phyloP scores from a whole-genome alignment of 305 asterid species.

The Solanum hybrid region DNA sequence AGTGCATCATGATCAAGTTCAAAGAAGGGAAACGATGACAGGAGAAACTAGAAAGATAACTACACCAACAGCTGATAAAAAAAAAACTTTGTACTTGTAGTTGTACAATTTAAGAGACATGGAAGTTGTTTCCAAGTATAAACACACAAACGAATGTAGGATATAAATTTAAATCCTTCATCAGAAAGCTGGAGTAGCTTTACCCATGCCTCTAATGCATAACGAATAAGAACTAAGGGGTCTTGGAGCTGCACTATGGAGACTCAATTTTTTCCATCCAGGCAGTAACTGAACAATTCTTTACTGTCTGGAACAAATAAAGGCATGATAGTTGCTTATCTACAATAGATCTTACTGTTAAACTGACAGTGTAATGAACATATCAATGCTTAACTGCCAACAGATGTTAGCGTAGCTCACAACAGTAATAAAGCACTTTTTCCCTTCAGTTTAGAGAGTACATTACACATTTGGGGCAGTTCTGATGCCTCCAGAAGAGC shows the following conservation, averaged over 20 bases:
- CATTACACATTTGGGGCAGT: background rate
- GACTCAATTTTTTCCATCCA: background rate
- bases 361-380: background rate
- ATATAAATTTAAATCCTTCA: background rate
- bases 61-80: background rate
- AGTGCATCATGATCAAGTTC: background rate
- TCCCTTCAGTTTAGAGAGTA: background rate
- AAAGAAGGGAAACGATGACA: background rate
- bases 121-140: background rate
- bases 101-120: background rate
- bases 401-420: constrained; percentile 1
- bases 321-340: background rate
- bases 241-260: background rate
- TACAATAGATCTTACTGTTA: background rate
- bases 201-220: background rate
- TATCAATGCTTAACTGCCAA: background rate
- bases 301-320: background rate
- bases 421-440: background rate
- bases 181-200: background rate
- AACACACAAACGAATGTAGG: background rate
- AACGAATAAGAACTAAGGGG: background rate
- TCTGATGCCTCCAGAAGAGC: background rate
- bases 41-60: background rate
- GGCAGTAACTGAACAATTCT: background rate
- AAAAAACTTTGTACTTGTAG: background rate